Evolutionary conservation across 768 basidiomycete genomes (phyloP).

Genomic region (Mycena rebaudengoi): DNA sequence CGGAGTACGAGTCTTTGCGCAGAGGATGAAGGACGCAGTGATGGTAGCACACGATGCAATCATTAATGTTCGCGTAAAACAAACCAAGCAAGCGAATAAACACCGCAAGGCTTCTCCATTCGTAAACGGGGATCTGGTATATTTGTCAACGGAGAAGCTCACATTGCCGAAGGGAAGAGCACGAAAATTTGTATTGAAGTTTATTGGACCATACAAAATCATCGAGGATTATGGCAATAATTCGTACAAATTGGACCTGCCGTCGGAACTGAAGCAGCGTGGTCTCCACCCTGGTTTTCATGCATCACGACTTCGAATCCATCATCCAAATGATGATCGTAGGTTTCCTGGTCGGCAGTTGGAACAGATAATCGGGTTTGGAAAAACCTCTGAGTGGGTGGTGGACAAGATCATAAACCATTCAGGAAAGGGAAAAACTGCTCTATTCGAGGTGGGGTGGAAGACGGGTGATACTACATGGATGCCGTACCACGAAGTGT

Average conservation of each 20-base stretch:
- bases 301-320: neutral
- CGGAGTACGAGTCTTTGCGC: constrained; percentile 26
- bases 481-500: constrained; percentile 20
- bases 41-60: constrained; percentile 40
- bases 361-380: neutral
- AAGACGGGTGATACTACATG: constrained; percentile 32
- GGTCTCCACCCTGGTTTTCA: no score
- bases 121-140: constrained; percentile 32
- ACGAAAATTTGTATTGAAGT: constrained; percentile 20
- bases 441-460: constrained; percentile 33
- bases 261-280: neutral
- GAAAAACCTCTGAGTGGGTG: neutral
- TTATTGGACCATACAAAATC: constrained; percentile 23
- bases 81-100: constrained; percentile 35
- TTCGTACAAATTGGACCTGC: neutral
- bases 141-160: constrained; percentile 28
- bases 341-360: neutral
- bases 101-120: constrained; percentile 8
- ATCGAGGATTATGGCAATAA: neutral
- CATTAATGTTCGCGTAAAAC: constrained; percentile 30
- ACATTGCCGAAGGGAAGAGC: constrained; percentile 22
- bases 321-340: neutral
- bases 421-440: constrained; percentile 20
- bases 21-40: constrained; percentile 27
- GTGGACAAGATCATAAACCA: constrained; percentile 15